Evolutionary conservation across 2,329 filamentous ascomycete species (phyloP), one percentile per base, ranked within the genome.

Genomic region (Capronia epimyces): DNA sequence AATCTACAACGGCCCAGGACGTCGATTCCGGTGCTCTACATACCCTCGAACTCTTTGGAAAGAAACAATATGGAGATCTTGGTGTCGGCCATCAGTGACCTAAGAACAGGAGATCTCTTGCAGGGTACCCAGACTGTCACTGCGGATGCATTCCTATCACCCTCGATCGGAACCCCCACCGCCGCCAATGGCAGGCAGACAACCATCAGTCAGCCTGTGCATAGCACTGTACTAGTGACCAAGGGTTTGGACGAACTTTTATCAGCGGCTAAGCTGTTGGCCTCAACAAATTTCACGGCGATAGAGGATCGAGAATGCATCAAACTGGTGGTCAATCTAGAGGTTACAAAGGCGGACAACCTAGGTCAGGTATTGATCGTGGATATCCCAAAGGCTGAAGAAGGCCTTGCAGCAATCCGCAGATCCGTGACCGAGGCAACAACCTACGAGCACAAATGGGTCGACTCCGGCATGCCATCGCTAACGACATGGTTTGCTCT

Each of bases 141-240:
- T 8, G 71, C 81, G 3, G 75, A 79, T 52, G 61, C 63, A 29
- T 73, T 90, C 10, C 76, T 95, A n/a, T 84, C 88, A 15, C 89
- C 89, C 2, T 77, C 76, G 0, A 77, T 95, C 27, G 82, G 87
- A 16, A 86, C 87, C 36, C 80, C 80, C 1, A 77, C 75, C 4
- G 82, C 84, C 12, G 76, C 75, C 53, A 80, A 79, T 13, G 82
- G 83, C 7, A 75, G 81, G 54, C 77, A 81, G 50, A 82, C 82
- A 10, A 78, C 82, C 13, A 75, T 93, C 36, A 81, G 82, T 5
- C 89, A 88, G 39, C 90, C 91, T 0, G 89, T 96, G 1, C 91
- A 97, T 65, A 87, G 84, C 64, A 81, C 84, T 1, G 69, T 96
- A 13, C 62, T 96, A 8, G 78, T 95, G 7, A 83, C 82, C 0